Conservation (phyloP, 148 eudicot genomes). For the Chenopodium suecicum region DNA sequence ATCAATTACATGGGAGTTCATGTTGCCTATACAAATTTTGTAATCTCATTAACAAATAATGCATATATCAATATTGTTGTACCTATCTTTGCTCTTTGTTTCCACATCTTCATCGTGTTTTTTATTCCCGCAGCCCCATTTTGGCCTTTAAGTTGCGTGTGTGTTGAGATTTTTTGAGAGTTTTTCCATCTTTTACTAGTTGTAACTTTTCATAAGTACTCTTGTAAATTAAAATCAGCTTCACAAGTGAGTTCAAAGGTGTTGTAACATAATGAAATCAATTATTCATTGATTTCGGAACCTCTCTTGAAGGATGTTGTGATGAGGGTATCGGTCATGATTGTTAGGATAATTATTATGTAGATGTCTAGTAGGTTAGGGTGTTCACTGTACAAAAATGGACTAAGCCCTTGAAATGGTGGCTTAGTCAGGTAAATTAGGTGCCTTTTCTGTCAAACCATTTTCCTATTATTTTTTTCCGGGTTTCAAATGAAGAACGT, state of each 20-base stretch:
- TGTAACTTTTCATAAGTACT: no score
- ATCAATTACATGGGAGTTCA: not conserved
- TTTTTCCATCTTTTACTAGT: no score
- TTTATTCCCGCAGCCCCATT: not conserved
- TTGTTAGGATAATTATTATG: no score
- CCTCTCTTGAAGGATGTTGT: no score
- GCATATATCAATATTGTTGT: not conserved
- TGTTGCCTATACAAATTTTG: not conserved
- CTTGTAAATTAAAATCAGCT: not conserved
- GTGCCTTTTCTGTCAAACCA: no score
- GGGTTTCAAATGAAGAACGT: no score
- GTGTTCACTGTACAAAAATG: no score
- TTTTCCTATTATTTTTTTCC: no score
- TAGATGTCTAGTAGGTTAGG: no score
- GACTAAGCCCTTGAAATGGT: no score
- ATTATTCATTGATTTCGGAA: not conserved
- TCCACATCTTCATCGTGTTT: not conserved
- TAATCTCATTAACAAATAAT: not conserved
- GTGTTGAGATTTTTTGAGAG: not conserved
- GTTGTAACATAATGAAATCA: not conserved
- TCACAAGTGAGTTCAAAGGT: not conserved
- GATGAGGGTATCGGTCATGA: no score
- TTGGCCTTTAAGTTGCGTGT: not conserved
- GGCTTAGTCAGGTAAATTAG: no score
- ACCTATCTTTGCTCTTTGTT: not conserved